phyloP scores from a whole-genome alignment of 257 asterid genomes.

The Osmanthus fragrans region DNA sequence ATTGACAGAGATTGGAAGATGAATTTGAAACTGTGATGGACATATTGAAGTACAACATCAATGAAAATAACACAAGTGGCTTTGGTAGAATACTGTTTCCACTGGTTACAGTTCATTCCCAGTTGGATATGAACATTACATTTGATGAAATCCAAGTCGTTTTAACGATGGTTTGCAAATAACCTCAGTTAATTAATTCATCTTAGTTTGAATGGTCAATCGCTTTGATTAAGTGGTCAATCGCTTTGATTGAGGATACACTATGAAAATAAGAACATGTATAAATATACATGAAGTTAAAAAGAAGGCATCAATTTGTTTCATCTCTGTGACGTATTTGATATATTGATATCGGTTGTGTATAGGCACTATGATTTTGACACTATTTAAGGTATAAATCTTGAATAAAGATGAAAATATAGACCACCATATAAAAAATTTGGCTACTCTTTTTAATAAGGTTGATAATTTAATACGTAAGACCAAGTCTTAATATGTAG shows the following conservation, averaged over 20 bases:
- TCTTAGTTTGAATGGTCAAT: background rate
- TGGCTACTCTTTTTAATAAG: too few species aligned
- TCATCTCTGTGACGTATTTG: too few species aligned
- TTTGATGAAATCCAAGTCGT: background rate
- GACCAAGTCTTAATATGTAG: too few species aligned
- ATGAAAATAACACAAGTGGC: conserved; percentile 30
- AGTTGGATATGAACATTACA: background rate
- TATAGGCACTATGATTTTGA: too few species aligned
- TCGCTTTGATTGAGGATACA: background rate
- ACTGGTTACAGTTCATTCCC: background rate
- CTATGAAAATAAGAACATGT: background rate
- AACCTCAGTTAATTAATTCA: background rate
- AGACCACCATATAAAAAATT: too few species aligned
- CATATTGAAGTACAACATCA: background rate
- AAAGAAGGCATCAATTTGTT: background rate
- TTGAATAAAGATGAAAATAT: too few species aligned
- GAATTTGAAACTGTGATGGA: background rate
- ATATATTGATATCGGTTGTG: too few species aligned
- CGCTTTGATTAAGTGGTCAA: background rate
- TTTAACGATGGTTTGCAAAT: background rate
- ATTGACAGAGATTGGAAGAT: conserved; percentile 1
- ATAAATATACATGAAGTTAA: background rate
- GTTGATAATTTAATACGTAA: too few species aligned
- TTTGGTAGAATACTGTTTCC: background rate
- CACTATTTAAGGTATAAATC: too few species aligned